A percentile compares a stretch with the other conserved stretches of the same genome.
These are phyloP conservation scores for Anthracocystis panici-leucophaei DNA, from an alignment of 1,284 basidiomycete species.

Conservation along the genomic window DNA sequence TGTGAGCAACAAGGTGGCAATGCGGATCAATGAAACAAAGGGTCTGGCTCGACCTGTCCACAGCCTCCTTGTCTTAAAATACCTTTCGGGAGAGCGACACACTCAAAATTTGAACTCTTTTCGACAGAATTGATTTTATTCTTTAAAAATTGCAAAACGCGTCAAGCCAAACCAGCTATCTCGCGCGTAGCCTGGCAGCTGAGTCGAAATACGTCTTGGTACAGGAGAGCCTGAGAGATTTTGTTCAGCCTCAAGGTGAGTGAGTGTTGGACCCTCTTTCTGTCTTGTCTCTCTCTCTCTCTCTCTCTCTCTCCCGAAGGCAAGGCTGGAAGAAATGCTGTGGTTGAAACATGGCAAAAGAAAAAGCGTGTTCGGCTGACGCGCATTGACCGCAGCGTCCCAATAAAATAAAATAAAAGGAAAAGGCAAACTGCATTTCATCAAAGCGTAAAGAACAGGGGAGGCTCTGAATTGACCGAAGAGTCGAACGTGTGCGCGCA, in stretches of 20 bases:
- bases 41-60: background rate
- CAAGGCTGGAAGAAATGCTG: background rate
- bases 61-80: background rate
- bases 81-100: background rate
- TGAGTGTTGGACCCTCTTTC: constrained; percentile 6
- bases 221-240: background rate
- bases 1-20: background rate
- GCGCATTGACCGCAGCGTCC: constrained; percentile 4
- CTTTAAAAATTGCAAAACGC: constrained; percentile 1
- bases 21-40: background rate
- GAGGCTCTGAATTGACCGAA: too few species aligned
- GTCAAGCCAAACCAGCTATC: constrained; percentile 3
- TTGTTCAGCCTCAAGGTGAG: background rate
- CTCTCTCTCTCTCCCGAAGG: background rate
- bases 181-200: constrained; percentile 14
- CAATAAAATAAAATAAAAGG: background rate
- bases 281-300: constrained; percentile 2
- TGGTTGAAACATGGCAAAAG: background rate
- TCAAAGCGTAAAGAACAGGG: too few species aligned
- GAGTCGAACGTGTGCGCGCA: too few species aligned
- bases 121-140: constrained; percentile 1
- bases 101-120: constrained; percentile 4
- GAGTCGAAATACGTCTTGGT: background rate
- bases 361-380: constrained; percentile 4
- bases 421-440: too few species aligned